A percentile compares a stretch with the other conserved stretches of the same genome.
Evolutionary conservation across 2,329 filamentous ascomycete genomes (phyloP).

Genomic region (Camptophora hylomeconis): DNA sequence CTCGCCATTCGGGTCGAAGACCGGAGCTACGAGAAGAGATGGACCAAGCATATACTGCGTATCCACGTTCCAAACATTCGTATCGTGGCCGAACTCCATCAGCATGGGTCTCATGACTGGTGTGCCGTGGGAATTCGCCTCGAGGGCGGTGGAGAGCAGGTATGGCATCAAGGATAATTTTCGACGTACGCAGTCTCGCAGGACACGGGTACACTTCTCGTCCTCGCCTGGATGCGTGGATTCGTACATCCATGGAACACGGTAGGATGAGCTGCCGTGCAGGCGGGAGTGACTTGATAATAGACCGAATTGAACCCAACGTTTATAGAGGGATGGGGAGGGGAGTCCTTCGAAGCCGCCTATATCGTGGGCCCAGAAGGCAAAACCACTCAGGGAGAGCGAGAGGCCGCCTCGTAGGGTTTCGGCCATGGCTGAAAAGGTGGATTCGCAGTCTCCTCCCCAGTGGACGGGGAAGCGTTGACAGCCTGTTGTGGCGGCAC

Average conservation of each 20-base stretch:
- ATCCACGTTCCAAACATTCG: slow-evolving; percentile 55
- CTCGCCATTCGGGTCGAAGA: slow-evolving; percentile 49
- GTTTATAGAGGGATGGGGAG: slow-evolving; percentile 57
- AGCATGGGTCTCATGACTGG: slow-evolving; percentile 54
- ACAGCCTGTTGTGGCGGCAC: slow-evolving; percentile 53
- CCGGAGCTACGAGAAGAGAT: slow-evolving; percentile 48
- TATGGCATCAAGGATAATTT: slow-evolving; percentile 48
- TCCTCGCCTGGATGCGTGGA: slow-evolving; percentile 8
- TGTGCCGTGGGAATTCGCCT: slow-evolving; percentile 40
- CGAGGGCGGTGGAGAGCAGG: slow-evolving; percentile 39
- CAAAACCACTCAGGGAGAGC: slow-evolving; percentile 51
- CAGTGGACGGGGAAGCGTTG: slow-evolving; percentile 59
- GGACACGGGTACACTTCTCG: slow-evolving; percentile 45
- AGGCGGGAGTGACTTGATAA: slow-evolving; percentile 57
- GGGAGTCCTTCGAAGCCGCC: slow-evolving; percentile 60
- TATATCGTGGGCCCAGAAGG: slow-evolving; percentile 59
- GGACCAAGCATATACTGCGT: slow-evolving; percentile 63
- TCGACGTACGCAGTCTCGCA: slow-evolving; percentile 39
- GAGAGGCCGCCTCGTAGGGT: slow-evolving; percentile 53
- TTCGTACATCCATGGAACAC: slow-evolving; percentile 63
- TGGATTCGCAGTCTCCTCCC: slow-evolving; percentile 66
- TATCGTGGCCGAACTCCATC: slow-evolving; percentile 55
- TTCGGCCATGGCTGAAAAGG: slow-evolving; percentile 60
- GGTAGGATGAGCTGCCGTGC: slow-evolving; percentile 57
- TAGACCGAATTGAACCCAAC: slow-evolving; percentile 65